A percentile compares a stretch with the other conserved stretches of the same genome.
phyloP scores from a whole-genome alignment of 2,329 filamentous ascomycete species.

The Trichophyton benhamiae region DNA sequence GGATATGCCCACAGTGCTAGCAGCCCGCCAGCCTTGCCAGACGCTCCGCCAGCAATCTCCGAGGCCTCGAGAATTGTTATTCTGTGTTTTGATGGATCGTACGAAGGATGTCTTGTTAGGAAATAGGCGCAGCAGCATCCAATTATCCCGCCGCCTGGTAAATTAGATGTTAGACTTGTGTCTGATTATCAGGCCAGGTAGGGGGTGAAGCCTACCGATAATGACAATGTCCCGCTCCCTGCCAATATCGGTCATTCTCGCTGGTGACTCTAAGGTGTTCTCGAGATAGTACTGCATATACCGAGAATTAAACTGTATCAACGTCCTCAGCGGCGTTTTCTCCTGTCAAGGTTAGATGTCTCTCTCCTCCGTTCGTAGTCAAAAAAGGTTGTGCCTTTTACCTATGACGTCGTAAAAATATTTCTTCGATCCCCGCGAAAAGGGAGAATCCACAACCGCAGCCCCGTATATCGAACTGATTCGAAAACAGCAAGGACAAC shows the following conservation, averaged over 20 bases:
- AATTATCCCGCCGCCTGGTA: constrained; percentile 75
- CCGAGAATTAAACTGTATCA: neutral
- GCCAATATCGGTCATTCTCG: neutral
- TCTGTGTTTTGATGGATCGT: constrained; percentile 58
- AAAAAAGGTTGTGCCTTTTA: neutral
- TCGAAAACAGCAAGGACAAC: neutral
- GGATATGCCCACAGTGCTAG: constrained; percentile 90
- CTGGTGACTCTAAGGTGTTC: neutral
- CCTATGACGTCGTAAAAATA: neutral
- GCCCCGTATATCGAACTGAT: neutral
- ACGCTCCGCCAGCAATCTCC: constrained; percentile 76
- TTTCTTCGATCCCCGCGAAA: neutral
- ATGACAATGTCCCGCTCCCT: constrained; percentile 30
- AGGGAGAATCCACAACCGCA: neutral
- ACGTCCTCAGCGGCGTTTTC: neutral
- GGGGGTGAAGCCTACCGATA: constrained; percentile 22
- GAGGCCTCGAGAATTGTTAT: constrained; percentile 82
- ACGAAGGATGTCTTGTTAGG: constrained; percentile 72
- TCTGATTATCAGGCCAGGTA: neutral
- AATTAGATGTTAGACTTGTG: neutral
- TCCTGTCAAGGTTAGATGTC: neutral
- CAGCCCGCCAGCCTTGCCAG: constrained; percentile 86
- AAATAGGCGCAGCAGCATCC: constrained; percentile 87
- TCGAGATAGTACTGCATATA: neutral
- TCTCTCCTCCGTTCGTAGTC: neutral